Conservation (phyloP, 1,284 basidiomycete species). For the Moesziomyces sp. region DNA sequence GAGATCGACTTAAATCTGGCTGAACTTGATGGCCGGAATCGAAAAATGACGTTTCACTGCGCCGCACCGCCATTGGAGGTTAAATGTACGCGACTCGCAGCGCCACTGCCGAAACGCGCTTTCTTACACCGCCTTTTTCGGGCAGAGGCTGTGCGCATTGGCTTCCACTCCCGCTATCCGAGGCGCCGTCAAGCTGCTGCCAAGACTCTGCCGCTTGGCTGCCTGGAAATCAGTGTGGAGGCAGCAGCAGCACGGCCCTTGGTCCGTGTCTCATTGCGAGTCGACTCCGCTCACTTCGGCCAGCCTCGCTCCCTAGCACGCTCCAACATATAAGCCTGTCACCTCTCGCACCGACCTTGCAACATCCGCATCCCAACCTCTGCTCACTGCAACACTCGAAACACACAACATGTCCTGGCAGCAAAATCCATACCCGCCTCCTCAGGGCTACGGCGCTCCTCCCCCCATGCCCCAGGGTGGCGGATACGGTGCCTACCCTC, state of each 20-base stretch:
- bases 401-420: slow-evolving; percentile 44
- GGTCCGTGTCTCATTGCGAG: no score
- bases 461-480: slow-evolving; percentile 40
- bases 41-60: slow-evolving; percentile 1
- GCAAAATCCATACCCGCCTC: slow-evolving; percentile 44
- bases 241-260: no score
- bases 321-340: no score
- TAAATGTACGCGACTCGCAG: slow-evolving; percentile 4
- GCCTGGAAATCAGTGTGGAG: no score
- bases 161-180: neutral
- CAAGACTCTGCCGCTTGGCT: no score
- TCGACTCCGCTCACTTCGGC: no score
- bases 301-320: no score
- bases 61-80: neutral
- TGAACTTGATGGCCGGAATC: no score
- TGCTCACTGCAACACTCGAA: neutral
- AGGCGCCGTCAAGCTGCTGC: neutral
- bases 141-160: neutral
- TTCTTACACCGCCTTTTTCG: slow-evolving; percentile 1
- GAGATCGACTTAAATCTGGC: neutral
- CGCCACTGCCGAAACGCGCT: neutral
- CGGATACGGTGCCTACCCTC: slow-evolving; percentile 42
- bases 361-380: no score
- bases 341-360: neutral
- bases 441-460: slow-evolving; percentile 44